Evolutionary conservation across 495 filamentous ascomycete genomes (phyloP).

Genomic region (Neurospora sublineolata): DNA sequence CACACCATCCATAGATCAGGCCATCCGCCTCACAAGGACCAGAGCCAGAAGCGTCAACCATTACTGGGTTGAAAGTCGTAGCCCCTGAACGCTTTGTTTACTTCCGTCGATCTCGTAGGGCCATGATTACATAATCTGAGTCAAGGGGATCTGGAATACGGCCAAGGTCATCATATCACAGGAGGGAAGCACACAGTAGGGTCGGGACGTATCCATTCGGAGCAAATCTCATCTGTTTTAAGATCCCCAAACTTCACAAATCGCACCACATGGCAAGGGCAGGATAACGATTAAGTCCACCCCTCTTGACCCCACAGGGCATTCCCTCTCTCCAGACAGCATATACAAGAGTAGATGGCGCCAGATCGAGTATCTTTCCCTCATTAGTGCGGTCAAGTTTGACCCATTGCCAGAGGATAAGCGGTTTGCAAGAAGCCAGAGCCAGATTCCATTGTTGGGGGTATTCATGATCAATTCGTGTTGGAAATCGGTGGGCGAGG

Average conservation of each 20-base stretch:
- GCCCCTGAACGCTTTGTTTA: background rate
- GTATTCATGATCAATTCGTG: slow-evolving; percentile 10
- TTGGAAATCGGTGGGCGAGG: slow-evolving; percentile 11
- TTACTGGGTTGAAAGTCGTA: background rate
- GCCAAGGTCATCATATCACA: background rate
- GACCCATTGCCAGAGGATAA: slow-evolving; percentile 24
- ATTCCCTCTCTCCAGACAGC: slow-evolving; percentile 60
- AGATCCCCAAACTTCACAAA: slow-evolving; percentile 3
- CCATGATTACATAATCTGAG: background rate
- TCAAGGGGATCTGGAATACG: background rate
- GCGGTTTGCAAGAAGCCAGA: slow-evolving; percentile 8
- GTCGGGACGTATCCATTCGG: background rate
- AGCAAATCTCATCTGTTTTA: background rate
- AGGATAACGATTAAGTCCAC: slow-evolving; percentile 45
- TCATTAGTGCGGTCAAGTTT: slow-evolving; percentile 73
- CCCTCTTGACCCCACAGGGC: slow-evolving; percentile 67
- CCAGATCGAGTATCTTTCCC: slow-evolving; percentile 77
- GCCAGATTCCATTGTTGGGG: slow-evolving; percentile 4
- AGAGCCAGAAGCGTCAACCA: too few relatives aligned
- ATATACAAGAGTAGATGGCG: slow-evolving; percentile 25
- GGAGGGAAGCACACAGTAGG: background rate
- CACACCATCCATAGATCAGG: too few relatives aligned
- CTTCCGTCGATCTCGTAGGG: background rate
- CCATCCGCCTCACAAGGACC: too few relatives aligned
- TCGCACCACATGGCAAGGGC: slow-evolving; percentile 21